Evolutionary conservation across 371 early-diverging fungal genomes (phyloP).

Genomic region (Phascolomyces articulosus): DNA sequence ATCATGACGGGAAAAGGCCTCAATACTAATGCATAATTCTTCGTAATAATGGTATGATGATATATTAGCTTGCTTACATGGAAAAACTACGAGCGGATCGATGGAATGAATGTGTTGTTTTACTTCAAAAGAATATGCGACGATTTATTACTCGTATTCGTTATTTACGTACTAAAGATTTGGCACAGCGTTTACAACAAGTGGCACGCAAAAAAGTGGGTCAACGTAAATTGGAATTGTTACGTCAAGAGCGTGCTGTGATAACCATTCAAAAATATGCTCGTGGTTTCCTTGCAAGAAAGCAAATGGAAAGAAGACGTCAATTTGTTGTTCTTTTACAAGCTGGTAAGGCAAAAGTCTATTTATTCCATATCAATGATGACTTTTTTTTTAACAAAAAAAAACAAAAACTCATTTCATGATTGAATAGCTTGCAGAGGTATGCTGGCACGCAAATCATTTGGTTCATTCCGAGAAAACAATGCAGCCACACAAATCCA

Average conservation of each 20-base stretch:
- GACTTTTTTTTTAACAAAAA: too few relatives aligned
- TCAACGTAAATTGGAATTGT: slow-evolving; percentile 45
- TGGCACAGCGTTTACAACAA: slow-evolving; percentile 63
- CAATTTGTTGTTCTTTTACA: slow-evolving; percentile 45
- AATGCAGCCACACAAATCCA: slow-evolving; percentile 83
- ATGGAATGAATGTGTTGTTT: slow-evolving; percentile 76
- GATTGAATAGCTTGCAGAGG: slow-evolving; percentile 49
- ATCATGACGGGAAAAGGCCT: too few relatives aligned
- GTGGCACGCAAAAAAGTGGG: slow-evolving; percentile 70
- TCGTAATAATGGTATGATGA: not conserved
- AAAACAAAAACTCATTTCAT: too few relatives aligned
- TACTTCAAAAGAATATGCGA: slow-evolving; percentile 91
- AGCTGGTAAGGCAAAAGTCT: slow-evolving; percentile 51
- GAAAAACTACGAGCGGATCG: slow-evolving; percentile 89
- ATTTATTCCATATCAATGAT: too few relatives aligned
- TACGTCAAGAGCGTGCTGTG: slow-evolving; percentile 78
- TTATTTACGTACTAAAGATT: slow-evolving; percentile 63
- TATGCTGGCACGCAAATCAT: slow-evolving; percentile 56
- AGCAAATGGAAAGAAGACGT: slow-evolving; percentile 42
- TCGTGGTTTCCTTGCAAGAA: slow-evolving; percentile 72
- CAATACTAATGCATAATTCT: too few relatives aligned
- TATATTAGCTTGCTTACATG: slow-evolving; percentile 74
- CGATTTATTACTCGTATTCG: slow-evolving; percentile 72
- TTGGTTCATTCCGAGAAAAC: slow-evolving; percentile 56
- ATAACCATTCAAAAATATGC: slow-evolving; percentile 72